phyloP scores from a whole-genome alignment of 148 eudicot species.

The Beta vulgaris region DNA sequence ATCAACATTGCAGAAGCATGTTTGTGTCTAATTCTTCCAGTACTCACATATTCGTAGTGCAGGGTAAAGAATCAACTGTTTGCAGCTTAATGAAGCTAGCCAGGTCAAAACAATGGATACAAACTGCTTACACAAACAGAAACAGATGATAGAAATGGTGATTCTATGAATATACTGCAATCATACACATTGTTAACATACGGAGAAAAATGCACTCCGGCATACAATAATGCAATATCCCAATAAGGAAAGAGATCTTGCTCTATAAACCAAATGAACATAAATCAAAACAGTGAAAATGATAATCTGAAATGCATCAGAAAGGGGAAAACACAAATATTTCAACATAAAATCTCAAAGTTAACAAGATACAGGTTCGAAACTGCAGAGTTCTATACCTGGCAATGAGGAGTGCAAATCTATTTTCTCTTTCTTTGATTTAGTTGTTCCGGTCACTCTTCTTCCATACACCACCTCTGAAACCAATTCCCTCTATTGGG shows the following conservation, averaged over 20 bases:
- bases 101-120: not conserved
- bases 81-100: not conserved
- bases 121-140: too few species aligned
- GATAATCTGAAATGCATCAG: not conserved
- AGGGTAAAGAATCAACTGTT: not conserved
- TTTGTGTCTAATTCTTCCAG: not conserved
- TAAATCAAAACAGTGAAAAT: not conserved
- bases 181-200: not conserved
- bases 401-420: constrained; percentile 4
- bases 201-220: not conserved
- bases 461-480: constrained; percentile 49
- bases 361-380: not conserved
- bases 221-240: not conserved
- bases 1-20: not conserved
- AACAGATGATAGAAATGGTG: not conserved
- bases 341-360: not conserved
- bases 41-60: not conserved
- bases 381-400: not conserved
- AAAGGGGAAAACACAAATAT: too few species aligned
- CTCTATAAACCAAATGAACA: not conserved
- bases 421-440: not conserved
- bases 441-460: constrained; percentile 25
- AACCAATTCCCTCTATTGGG: constrained; percentile 40
- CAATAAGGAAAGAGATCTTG: not conserved
- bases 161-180: not conserved